Evolutionary conservation across 306 rosid genomes (phyloP), one percentile per base, ranked within the genome.

Genomic region (Fagus crenata): DNA sequence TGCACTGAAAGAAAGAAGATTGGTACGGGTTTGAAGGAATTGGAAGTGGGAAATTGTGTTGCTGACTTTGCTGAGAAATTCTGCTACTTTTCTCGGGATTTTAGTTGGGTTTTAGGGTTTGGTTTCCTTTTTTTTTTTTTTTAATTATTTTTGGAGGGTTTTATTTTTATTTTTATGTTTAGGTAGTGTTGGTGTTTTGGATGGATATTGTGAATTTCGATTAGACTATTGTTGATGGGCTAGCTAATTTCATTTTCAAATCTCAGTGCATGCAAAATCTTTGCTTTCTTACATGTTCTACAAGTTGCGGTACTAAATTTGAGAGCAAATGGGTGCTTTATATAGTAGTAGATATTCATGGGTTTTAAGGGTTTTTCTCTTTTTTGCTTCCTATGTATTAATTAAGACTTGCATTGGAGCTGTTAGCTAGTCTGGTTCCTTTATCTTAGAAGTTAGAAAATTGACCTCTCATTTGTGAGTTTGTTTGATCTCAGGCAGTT

Each of bases 81-180:
- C 80, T 78, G 73, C 73, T 81, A 18, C 31, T 11, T 68, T 31
- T 51, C 70, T 80, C 73, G 67, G 81, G 74, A 51, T 79, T 67
- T 80, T 82, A 54, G 67, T 60, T 60, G 67, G 40, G 64, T 41
- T 68, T 75, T 89, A 91, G 96, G 93, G 90, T 89, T 89, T 83
- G 65, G 58, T 9, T 41, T 49, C 5, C 6, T 28, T 15, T 9
- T 41, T 54, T 31, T n/a, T n/a, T n/a, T 5, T 60, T 53, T 1
- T 17, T 37, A 14, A 31, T 7, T 7, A 35, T 9, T 49, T 5
- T 60, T 67, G 36, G 2, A 22, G 56, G 14, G 35, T 71, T 54
- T 58, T 71, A 49, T 39, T n/a, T 74, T 81, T 58, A 67, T n/a
- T 71, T 54, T 58, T 71, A 49, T 39, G 35, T 74, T 81, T 58